phyloP scores from a whole-genome alignment of 2,329 filamentous ascomycete species.

The Monosporascus sp. region DNA sequence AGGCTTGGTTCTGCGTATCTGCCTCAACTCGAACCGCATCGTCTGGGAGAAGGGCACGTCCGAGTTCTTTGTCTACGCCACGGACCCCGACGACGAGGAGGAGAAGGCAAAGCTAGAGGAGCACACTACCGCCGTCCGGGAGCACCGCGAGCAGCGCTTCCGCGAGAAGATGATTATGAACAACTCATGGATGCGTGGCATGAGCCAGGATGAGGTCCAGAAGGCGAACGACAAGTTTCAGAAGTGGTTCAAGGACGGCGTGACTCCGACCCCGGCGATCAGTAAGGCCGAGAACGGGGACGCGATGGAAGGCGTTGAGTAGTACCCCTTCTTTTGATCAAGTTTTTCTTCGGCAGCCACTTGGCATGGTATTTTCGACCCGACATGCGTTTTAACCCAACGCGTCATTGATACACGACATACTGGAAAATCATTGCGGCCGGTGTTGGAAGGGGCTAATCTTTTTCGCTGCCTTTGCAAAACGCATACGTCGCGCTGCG shows the following conservation, averaged over 20 bases:
- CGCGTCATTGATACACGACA: conserved; percentile 3
- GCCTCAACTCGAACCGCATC: conserved; percentile 72
- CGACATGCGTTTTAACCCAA: too few species aligned
- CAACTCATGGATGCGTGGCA: conserved; percentile 72
- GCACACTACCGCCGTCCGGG: conserved; percentile 46
- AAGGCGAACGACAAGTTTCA: conserved; percentile 63
- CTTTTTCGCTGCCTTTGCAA: background rate
- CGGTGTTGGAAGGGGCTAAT: conserved; percentile 9
- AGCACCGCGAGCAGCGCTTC: conserved; percentile 64
- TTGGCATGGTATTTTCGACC: background rate
- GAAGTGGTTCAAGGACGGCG: conserved; percentile 47
- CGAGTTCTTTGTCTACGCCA: conserved; percentile 69
- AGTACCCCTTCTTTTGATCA: background rate
- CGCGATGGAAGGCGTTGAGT: conserved; percentile 17
- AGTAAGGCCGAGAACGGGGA: conserved; percentile 15
- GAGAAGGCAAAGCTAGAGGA: conserved; percentile 57
- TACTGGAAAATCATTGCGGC: conserved; percentile 9
- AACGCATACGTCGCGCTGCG: too few species aligned
- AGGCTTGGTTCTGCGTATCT: conserved; percentile 66
- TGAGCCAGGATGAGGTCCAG: conserved; percentile 71
- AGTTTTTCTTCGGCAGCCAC: background rate
- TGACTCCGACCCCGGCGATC: conserved; percentile 29
- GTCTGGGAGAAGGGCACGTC: conserved; percentile 66
- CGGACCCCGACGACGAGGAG: conserved; percentile 62
- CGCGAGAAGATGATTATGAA: conserved; percentile 79